A percentile compares a stretch with the other conserved stretches of the same genome.
These are phyloP conservation scores for Inonotus obliquus DNA, from an alignment of 1,284 basidiomycete genomes.

Conservation along the genomic window DNA sequence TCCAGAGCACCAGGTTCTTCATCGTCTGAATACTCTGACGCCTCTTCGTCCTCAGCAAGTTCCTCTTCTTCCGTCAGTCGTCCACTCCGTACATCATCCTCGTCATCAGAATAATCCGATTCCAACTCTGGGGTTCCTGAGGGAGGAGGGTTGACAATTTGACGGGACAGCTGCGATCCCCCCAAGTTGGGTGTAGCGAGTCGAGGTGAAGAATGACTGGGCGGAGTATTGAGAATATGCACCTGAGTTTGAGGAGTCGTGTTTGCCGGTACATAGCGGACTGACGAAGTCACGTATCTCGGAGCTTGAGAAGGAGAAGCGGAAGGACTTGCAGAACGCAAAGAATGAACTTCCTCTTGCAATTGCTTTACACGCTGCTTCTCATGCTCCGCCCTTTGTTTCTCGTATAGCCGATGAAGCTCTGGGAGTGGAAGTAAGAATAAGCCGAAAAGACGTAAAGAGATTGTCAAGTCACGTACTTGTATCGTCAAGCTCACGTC, in stretches of 20 bases:
- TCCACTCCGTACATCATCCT: not conserved
- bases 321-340: constrained; percentile 5
- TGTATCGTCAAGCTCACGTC: constrained; percentile 6
- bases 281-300: not conserved
- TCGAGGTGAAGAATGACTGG: not conserved
- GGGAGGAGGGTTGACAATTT: not conserved
- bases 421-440: not conserved
- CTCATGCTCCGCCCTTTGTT: constrained; percentile 2
- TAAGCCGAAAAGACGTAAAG: not conserved
- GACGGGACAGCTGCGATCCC: not conserved
- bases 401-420: not conserved
- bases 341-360: constrained; percentile 12
- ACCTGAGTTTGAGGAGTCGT: not conserved
- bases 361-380: constrained; percentile 4
- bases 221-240: not conserved
- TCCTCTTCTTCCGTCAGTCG: constrained; percentile 1
- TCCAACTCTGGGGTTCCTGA: constrained; percentile 7
- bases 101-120: constrained; percentile 10
- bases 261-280: not conserved
- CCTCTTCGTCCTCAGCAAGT: not conserved
- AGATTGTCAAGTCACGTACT: not conserved
- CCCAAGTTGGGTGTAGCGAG: not conserved
- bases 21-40: not conserved
- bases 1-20: not conserved
- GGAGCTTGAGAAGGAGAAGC: not conserved